Conservation (phyloP, 1,284 basidiomycete species). For the Anthracocystis setariae region DNA sequence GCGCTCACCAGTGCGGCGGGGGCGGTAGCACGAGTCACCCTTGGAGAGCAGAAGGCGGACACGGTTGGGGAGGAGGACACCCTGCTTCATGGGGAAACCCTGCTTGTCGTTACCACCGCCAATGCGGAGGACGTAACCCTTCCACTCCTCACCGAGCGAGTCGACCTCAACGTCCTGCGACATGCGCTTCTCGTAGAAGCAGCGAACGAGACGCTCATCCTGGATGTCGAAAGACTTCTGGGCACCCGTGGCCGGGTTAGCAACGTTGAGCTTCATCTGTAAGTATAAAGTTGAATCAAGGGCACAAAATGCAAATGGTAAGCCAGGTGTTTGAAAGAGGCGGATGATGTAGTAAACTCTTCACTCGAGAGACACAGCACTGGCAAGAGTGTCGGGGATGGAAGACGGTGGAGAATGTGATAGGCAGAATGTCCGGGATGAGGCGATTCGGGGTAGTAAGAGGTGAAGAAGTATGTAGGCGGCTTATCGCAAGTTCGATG, state of each 20-base stretch:
- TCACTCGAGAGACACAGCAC: conserved; percentile 25
- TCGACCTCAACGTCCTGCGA: conserved; percentile 92
- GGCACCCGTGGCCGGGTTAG: conserved; percentile 91
- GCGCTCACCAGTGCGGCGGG: conserved; percentile 91
- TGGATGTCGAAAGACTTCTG: conserved; percentile 94
- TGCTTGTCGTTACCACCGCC: conserved; percentile 91
- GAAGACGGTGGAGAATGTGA: neutral
- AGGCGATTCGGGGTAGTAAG: neutral
- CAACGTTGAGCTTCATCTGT: conserved; percentile 95
- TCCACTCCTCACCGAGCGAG: conserved; percentile 92
- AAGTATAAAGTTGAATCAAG: neutral
- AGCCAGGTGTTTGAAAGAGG: conserved; percentile 8
- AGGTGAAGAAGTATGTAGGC: neutral
- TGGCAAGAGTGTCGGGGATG: neutral
- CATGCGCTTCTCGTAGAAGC: conserved; percentile 98
- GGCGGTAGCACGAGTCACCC: conserved; percentile 97
- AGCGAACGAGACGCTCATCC: conserved; percentile 87
- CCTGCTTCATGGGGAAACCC: conserved; percentile 97
- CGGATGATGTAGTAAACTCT: neutral
- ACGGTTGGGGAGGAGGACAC: conserved; percentile 93
- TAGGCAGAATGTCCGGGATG: neutral
- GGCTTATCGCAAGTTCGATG: too few relatives aligned
- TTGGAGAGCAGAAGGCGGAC: conserved; percentile 91
- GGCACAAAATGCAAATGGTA: conserved; percentile 11
- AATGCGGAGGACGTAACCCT: conserved; percentile 96